phyloP scores from a whole-genome alignment of 2,329 filamentous ascomycete genomes.

The Stemphylium vesicarium region DNA sequence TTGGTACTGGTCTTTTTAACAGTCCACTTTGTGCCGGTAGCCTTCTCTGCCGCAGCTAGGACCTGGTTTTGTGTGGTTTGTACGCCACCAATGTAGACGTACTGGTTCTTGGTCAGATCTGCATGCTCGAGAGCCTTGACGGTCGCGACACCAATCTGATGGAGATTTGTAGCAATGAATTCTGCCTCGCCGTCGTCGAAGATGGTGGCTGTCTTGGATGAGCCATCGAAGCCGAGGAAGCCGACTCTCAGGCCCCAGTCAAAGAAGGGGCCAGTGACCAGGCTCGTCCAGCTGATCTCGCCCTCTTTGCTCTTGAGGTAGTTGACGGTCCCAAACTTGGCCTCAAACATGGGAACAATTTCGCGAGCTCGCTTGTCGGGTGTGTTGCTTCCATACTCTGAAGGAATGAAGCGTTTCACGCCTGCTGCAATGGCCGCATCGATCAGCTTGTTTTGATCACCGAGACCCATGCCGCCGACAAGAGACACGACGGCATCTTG shows the following conservation, averaged over 20 bases:
- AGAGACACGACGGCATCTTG: slow-evolving; percentile 64
- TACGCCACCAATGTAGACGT: slow-evolving; percentile 64
- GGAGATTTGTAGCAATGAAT: slow-evolving; percentile 60
- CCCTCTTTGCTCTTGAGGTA: slow-evolving; percentile 58
- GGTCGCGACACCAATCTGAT: slow-evolving; percentile 60
- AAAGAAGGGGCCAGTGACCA: slow-evolving; percentile 60
- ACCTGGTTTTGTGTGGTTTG: slow-evolving; percentile 65
- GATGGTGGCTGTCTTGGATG: slow-evolving; percentile 59
- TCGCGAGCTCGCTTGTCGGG: slow-evolving; percentile 44
- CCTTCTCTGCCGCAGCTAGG: slow-evolving; percentile 59
- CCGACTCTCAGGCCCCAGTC: slow-evolving; percentile 62
- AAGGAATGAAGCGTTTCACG: slow-evolving; percentile 67
- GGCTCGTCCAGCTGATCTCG: slow-evolving; percentile 63
- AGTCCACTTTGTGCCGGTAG: slow-evolving; percentile 59
- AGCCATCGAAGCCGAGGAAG: slow-evolving; percentile 60
- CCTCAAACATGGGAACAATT: slow-evolving; percentile 59
- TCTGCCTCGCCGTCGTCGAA: slow-evolving; percentile 63
- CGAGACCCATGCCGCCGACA: slow-evolving; percentile 51
- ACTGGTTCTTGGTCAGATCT: slow-evolving; percentile 63
- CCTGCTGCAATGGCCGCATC: slow-evolving; percentile 66
- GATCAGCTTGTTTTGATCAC: slow-evolving; percentile 59
- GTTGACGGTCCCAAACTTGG: slow-evolving; percentile 58
- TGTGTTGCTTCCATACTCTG: slow-evolving; percentile 62
- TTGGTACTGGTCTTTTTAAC: slow-evolving; percentile 51
- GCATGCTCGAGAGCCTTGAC: slow-evolving; percentile 58